These are phyloP conservation scores for Clarireedia paspali DNA, from an alignment of 2,329 filamentous ascomycete genomes.

Conservation along the genomic window DNA sequence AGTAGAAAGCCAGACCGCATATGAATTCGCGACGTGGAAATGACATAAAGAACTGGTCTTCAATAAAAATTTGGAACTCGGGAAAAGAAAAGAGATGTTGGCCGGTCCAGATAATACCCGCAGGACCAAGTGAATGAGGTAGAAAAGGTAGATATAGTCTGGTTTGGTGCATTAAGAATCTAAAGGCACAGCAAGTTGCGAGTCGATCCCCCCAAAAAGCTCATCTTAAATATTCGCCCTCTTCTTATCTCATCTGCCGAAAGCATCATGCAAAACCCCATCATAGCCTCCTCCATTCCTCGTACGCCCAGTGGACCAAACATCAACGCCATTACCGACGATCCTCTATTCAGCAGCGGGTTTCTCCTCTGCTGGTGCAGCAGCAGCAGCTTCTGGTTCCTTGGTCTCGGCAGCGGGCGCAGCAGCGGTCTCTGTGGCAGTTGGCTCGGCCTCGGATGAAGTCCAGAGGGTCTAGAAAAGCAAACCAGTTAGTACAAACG, in stretches of 20 bases:
- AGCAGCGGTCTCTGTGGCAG: conserved; percentile 41
- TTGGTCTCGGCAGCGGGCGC: conserved; percentile 39
- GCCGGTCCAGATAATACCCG: conserved; percentile 1
- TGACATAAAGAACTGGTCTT: conserved; percentile 6
- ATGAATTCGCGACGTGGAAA: not conserved
- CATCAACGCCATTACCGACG: conserved; percentile 27
- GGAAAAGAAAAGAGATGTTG: conserved; percentile 4
- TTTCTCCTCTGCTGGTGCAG: conserved; percentile 34
- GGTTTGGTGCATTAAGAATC: conserved; percentile 28
- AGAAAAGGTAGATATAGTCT: conserved; percentile 22
- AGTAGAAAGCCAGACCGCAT: conserved; percentile 13
- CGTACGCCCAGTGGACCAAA: conserved; percentile 26
- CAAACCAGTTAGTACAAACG: too few relatives aligned
- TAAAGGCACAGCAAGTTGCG: conserved; percentile 27
- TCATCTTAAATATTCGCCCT: conserved; percentile 19
- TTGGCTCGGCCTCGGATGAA: conserved; percentile 73
- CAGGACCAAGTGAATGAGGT: conserved; percentile 11
- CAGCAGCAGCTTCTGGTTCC: conserved; percentile 24
- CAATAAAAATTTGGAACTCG: conserved; percentile 11
- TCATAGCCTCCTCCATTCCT: conserved; percentile 20
- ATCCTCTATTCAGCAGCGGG: conserved; percentile 28
- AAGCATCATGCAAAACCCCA: conserved; percentile 26
- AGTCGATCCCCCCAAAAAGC: conserved; percentile 26
- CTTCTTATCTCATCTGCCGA: conserved; percentile 24
- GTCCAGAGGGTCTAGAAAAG: conserved; percentile 71